Percentiles rank a stretch among this genome's conserved stretches.
Conservation (phyloP, 495 filamentous ascomycete genomes). For the Endocarpon pusillum region DNA sequence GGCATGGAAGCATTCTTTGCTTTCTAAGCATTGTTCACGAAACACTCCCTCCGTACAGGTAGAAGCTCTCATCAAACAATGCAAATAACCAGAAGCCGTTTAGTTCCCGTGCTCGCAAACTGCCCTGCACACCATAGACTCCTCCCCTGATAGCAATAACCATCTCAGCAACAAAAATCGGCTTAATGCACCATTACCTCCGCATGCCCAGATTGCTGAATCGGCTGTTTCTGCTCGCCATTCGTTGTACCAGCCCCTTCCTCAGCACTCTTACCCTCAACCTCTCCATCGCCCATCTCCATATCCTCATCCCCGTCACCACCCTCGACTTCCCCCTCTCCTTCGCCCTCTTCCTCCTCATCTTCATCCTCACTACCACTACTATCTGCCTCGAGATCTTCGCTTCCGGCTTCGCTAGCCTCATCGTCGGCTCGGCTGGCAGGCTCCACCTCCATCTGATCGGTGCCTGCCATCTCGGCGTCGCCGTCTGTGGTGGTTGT, state of each 20-base stretch:
- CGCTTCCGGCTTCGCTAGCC: slow-evolving; percentile 73
- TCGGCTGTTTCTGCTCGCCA: slow-evolving; percentile 14
- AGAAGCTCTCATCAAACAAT: too few relatives aligned
- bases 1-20: too few relatives aligned
- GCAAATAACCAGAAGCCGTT: too few relatives aligned
- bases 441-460: slow-evolving; percentile 29
- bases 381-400: slow-evolving; percentile 91
- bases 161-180: too few relatives aligned
- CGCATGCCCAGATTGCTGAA: slow-evolving; percentile 20
- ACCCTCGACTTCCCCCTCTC: slow-evolving; percentile 21
- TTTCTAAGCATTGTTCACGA: too few relatives aligned
- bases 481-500: slow-evolving; percentile 38
- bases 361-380: slow-evolving; percentile 77
- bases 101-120: too few relatives aligned
- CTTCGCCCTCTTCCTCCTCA: slow-evolving; percentile 41
- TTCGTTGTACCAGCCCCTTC: slow-evolving; percentile 19
- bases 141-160: too few relatives aligned
- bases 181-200: slow-evolving; percentile 37
- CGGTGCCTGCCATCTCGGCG: slow-evolving; percentile 68
- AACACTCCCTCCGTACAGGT: too few relatives aligned
- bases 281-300: slow-evolving; percentile 57
- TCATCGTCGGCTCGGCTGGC: slow-evolving; percentile 55
- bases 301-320: slow-evolving; percentile 63
- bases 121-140: too few relatives aligned
- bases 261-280: slow-evolving; percentile 22